Evolutionary conservation across 2,329 filamentous ascomycete genomes (phyloP).

Genomic region (Trichoderma sp.): DNA sequence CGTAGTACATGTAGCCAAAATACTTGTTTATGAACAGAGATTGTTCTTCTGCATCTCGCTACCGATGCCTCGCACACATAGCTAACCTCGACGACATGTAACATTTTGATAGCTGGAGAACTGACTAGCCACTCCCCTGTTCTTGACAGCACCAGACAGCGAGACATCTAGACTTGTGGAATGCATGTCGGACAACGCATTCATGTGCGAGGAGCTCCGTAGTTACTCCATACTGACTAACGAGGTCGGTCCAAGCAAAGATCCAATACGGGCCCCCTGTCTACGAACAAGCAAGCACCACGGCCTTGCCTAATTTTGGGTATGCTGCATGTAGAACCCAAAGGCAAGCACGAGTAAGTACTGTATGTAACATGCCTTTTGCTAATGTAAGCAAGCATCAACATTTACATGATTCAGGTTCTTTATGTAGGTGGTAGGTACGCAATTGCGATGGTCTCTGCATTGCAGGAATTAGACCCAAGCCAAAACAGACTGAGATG

Average conservation of each 20-base stretch:
- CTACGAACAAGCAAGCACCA: background rate
- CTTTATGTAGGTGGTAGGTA: background rate
- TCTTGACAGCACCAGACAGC: background rate
- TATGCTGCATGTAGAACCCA: background rate
- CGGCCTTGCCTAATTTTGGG: background rate
- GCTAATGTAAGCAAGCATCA: background rate
- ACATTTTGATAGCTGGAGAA: background rate
- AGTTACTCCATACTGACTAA: background rate
- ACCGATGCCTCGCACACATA: background rate
- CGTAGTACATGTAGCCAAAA: background rate
- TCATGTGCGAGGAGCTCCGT: constrained; percentile 7
- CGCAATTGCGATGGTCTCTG: background rate
- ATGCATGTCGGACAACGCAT: constrained; percentile 17
- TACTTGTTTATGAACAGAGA: background rate
- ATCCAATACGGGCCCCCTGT: background rate
- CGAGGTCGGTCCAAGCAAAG: background rate
- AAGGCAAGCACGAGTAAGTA: background rate
- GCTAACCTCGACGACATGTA: background rate
- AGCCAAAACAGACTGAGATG: background rate
- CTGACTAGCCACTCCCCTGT: background rate
- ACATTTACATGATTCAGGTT: background rate
- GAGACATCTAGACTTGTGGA: background rate
- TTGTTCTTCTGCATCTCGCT: background rate
- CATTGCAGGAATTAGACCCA: background rate
- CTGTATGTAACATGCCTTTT: background rate